Conservation (phyloP, 495 filamentous ascomycete genomes). For the Alectoria sarmentosa region DNA sequence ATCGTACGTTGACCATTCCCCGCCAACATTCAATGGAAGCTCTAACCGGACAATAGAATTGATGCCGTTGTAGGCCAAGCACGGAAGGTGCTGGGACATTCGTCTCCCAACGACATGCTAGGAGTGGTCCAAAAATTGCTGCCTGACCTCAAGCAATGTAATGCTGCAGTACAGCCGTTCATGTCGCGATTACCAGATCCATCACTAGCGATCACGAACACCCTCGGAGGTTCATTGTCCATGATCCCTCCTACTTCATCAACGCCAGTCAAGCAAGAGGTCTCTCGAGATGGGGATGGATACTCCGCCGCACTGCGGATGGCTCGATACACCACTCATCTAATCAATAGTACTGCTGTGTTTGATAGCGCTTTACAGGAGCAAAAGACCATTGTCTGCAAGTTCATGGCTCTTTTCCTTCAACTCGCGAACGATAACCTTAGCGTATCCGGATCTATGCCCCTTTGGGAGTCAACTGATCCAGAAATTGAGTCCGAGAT, state of each 20-base stretch:
- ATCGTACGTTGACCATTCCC: conserved; percentile 26
- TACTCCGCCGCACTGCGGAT: conserved; percentile 68
- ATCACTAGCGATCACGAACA: conserved; percentile 64
- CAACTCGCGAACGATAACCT: conserved; percentile 59
- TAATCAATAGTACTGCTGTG: conserved; percentile 20
- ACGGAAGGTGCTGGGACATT: conserved; percentile 41
- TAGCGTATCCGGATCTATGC: conserved; percentile 49
- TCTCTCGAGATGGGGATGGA: conserved; percentile 56
- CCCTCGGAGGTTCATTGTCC: conserved; percentile 62
- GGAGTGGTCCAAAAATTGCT: conserved; percentile 39
- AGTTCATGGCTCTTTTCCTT: conserved; percentile 45
- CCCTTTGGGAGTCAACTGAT: conserved; percentile 42
- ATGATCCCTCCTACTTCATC: conserved; percentile 42
- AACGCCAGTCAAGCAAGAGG: conserved; percentile 11
- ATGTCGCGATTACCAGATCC: conserved; percentile 49
- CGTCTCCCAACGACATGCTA: conserved; percentile 29
- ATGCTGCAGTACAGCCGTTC: conserved; percentile 49
- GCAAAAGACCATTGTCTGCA: conserved; percentile 26
- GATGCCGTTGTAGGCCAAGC: conserved; percentile 50
- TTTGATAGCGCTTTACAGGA: conserved; percentile 19
- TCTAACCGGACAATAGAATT: conserved; percentile 32
- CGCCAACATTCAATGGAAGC: conserved; percentile 14
- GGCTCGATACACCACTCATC: conserved; percentile 48
- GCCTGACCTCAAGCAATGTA: conserved; percentile 44
- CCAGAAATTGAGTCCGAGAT: conserved; percentile 52